Evolutionary conservation across 2,329 filamentous ascomycete genomes (phyloP).

Genomic region (Lecanicillium sp.): DNA sequence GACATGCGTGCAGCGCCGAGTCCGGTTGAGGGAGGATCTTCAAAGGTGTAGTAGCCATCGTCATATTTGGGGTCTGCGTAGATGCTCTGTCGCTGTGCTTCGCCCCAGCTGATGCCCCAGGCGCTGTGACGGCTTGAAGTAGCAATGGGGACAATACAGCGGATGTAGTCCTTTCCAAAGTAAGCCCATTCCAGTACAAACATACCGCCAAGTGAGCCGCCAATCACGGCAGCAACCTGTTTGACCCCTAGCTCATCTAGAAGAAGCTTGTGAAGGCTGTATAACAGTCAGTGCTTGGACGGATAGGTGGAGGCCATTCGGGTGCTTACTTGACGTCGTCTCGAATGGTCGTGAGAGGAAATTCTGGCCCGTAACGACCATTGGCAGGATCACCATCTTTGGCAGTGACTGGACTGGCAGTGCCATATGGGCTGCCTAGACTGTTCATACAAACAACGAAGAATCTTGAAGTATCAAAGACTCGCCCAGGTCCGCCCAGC

Average conservation of each 20-base stretch:
- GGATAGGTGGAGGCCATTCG: neutral
- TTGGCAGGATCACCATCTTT: slow-evolving; percentile 71
- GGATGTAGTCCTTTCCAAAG: slow-evolving; percentile 78
- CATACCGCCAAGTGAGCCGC: slow-evolving; percentile 84
- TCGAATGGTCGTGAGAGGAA: slow-evolving; percentile 87
- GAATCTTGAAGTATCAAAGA: slow-evolving; percentile 75
- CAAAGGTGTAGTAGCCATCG: slow-evolving; percentile 86
- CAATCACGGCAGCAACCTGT: slow-evolving; percentile 70
- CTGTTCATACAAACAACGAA: slow-evolving; percentile 84
- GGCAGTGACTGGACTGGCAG: slow-evolving; percentile 79
- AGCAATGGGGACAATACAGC: slow-evolving; percentile 72
- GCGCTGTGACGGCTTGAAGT: slow-evolving; percentile 79
- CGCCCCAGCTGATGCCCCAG: slow-evolving; percentile 87
- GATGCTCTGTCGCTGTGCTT: slow-evolving; percentile 84
- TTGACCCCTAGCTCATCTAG: slow-evolving; percentile 73
- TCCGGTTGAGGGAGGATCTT: slow-evolving; percentile 78
- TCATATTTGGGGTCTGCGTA: slow-evolving; percentile 98
- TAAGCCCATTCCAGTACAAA: slow-evolving; percentile 89
- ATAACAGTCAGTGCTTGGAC: slow-evolving; percentile 12
- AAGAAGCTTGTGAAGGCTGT: slow-evolving; percentile 67
- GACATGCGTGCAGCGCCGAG: slow-evolving; percentile 95
- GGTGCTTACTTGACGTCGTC: slow-evolving; percentile 81
- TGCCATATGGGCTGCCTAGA: slow-evolving; percentile 76
- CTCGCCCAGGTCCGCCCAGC: slow-evolving; percentile 66
- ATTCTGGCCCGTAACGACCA: slow-evolving; percentile 86